Conservation (phyloP, 352 stramenopile species). For the Phytophthora cactorum region DNA sequence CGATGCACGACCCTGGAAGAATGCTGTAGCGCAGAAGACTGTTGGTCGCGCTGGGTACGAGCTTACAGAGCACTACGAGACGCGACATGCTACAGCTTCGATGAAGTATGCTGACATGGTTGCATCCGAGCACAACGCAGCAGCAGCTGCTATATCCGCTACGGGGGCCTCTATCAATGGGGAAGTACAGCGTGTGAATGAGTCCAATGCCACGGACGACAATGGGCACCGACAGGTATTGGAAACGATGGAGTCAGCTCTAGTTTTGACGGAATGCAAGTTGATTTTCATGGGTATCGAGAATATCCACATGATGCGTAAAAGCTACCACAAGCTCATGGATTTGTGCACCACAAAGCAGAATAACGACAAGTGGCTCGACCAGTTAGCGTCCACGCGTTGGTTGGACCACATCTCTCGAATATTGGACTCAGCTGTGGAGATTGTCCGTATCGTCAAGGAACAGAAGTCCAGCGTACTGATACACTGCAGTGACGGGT, state of each 20-base stretch:
- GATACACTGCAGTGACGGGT: conserved; percentile 98
- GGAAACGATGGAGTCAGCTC: conserved; percentile 52
- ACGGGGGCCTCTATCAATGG: conserved; percentile 25
- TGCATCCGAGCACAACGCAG: conserved; percentile 40
- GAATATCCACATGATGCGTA: conserved; percentile 93
- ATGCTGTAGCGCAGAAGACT: conserved; percentile 91
- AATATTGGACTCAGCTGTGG: conserved; percentile 82
- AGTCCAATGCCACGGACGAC: conserved; percentile 8
- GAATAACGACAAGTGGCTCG: conserved; percentile 81
- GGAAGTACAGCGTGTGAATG: conserved; percentile 18
- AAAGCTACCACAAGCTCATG: conserved; percentile 80
- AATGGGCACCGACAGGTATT: conserved; percentile 34
- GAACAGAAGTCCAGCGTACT: conserved; percentile 93
- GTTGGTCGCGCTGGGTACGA: conserved; percentile 90
- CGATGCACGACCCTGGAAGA: conserved; percentile 90
- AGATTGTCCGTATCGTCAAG: conserved; percentile 84
- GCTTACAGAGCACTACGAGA: conserved; percentile 86
- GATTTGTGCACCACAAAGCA: conserved; percentile 74
- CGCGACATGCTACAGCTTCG: conserved; percentile 58
- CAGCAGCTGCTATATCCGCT: conserved; percentile 28
- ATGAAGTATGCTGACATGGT: conserved; percentile 76
- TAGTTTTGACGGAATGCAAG: conserved; percentile 82
- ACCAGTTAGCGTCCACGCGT: conserved; percentile 72
- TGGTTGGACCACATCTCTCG: conserved; percentile 84
- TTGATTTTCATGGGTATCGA: conserved; percentile 92